Base-by-base conservation (phyloP, 2,329 filamentous ascomycete genomes). In the Exophiala sp. region DNA sequence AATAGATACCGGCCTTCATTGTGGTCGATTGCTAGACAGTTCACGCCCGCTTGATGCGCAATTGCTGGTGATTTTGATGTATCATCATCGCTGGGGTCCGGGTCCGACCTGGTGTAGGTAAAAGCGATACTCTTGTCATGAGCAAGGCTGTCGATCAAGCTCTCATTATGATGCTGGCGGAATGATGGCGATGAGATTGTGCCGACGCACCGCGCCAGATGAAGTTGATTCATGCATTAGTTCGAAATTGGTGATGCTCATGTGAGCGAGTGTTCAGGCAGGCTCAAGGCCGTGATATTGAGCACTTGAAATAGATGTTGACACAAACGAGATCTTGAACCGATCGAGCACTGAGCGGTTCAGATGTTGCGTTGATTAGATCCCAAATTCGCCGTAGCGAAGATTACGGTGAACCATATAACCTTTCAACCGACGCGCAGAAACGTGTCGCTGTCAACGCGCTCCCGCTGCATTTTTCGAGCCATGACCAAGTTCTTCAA, bases 1-100 rank as follows among this genome's bases (percentile, higher is more conserved):
- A 96, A 72, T 58, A 96, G 78, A 61, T 88, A 84, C 66, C 84
- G 78, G 2, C 88, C 89, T 59, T 94, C 88, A 65, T 94, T 90
- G 46, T 84, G 83, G 65, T 96, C 91, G 36, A 96, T 79, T 0
- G 87, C 84, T 38, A 96, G 74, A 36, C 86, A 83, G 65, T 87
- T 94, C 35, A 91, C 88, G 11, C 91, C 91, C 3, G 88, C 82
- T 50, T 82, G 80, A 70, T 96, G 91, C 1, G 90, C 88, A 43
- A 58, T 50, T 12, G 38, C 76, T 5, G 44, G n/a, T 78, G 67
- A 14, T 71, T 66, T 39, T 69, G 68, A 12, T 63, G 63, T n/a
- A 66, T 69, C 60, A 11, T 60, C 57, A 47, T 62, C 47, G 14
- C 57, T 46, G n/a, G 45, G 44, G 3, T 59, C 58, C 14, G 55